Evolutionary conservation across 148 eudicot genomes (phyloP).

Genomic region (Pharnaceum exiguum): DNA sequence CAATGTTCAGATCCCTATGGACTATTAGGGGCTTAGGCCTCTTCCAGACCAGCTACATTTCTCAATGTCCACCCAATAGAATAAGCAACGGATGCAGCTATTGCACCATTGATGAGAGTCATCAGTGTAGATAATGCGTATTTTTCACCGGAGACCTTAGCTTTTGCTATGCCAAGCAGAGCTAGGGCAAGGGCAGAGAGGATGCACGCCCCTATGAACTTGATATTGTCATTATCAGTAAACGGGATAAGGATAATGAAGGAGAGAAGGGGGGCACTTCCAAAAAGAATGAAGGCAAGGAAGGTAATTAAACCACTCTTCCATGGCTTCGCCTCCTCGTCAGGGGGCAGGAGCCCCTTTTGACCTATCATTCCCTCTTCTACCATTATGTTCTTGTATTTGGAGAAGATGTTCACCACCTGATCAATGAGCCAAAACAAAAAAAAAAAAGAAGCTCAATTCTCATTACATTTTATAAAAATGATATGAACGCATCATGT

Average conservation of each 20-base stretch:
- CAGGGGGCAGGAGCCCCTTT: slow-evolving; percentile 36
- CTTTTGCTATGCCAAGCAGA: slow-evolving; percentile 51
- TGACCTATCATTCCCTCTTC: slow-evolving; percentile 46
- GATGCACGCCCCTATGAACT: slow-evolving; percentile 56
- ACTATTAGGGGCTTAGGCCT: too few species aligned
- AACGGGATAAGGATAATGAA: slow-evolving; percentile 72
- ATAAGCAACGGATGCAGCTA: slow-evolving; percentile 59
- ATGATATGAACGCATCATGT: too few species aligned
- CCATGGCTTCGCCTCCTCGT: slow-evolving; percentile 62
- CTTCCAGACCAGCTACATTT: slow-evolving; percentile 66
- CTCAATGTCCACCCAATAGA: slow-evolving; percentile 60
- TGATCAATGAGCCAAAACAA: too few species aligned
- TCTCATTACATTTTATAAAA: too few species aligned
- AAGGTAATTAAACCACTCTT: slow-evolving; percentile 67
- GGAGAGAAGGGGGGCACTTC: slow-evolving; percentile 54
- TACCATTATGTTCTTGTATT: slow-evolving; percentile 52
- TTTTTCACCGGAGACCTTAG: slow-evolving; percentile 48
- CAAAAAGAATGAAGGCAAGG: slow-evolving; percentile 45
- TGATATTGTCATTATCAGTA: slow-evolving; percentile 41
- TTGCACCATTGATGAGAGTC: slow-evolving; percentile 44
- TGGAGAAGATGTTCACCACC: slow-evolving; percentile 60
- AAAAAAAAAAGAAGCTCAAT: too few species aligned
- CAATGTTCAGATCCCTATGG: too few species aligned
- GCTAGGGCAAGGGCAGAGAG: slow-evolving; percentile 54
- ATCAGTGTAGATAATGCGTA: slow-evolving; percentile 24